Evolutionary conservation across 1,139 yeast species (phyloP), one percentile per base, ranked within the genome.

Genomic region (Candida tropicalis): DNA sequence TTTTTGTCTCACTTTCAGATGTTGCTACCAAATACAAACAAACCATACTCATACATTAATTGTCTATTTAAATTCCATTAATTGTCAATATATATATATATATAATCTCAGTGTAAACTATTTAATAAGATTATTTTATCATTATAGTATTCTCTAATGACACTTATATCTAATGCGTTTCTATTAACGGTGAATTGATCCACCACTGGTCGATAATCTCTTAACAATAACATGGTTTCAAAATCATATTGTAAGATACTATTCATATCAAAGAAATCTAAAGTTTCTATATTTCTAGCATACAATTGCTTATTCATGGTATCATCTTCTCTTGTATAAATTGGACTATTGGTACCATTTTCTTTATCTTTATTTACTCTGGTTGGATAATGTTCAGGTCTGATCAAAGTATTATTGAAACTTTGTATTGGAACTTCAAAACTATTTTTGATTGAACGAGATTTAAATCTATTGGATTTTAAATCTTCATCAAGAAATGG

Each of bases 311-410:
- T 52, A 6, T 48, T 45, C 47, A 60, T 48, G 3, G 57, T 49
- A 35, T 62, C 66, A 41, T 63, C 68, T 15, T 52, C 53, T 39
- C 67, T 46, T 4, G 47, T 51, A 38, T 58, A 60, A 15, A 37
- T 39, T 4, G 48, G 40, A 22, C 40, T 39, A 5, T 38, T 25
- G n/a, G 38, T 35, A 10, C 15, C 24, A 13, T 25, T 24, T 5
- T 24, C 29, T 29, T 16, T 6, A 12, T 12, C 9, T 17, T 33
- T 38, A 16, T 41, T 38, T 7, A 42, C 35, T 15, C 42, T 43
- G 10, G 58, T 60, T 3, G 70, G 69, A 44, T 64, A 66, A 49
- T 66, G 69, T 37, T 63, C 64, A 5, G 70, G 70, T 33, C 68
- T 52, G 11, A 66, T 59, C 28, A 64, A 52, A 1, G 70, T 62